A percentile compares a stretch with the other conserved stretches of the same genome.
These are phyloP conservation scores for Termitomyces bulborhizus DNA, from an alignment of 768 basidiomycete genomes.

Conservation along the genomic window DNA sequence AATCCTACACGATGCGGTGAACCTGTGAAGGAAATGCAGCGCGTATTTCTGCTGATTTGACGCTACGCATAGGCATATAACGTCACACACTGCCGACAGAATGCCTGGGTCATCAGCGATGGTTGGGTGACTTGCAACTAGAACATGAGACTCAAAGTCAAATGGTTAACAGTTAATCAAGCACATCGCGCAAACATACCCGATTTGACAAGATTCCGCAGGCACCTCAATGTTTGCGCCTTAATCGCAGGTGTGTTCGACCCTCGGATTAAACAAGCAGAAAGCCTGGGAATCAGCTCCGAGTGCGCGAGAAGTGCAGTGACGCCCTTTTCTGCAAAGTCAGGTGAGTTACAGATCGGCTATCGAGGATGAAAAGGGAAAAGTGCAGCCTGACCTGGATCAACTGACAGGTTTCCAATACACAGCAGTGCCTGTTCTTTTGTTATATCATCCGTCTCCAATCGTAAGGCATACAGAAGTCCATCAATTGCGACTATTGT, in stretches of 20 bases:
- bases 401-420: constrained; percentile 12
- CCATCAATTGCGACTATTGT: constrained; percentile 3
- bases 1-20: constrained; percentile 7
- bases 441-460: constrained; percentile 5
- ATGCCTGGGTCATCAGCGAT: constrained; percentile 7
- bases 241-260: constrained; percentile 8
- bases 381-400: constrained; percentile 2
- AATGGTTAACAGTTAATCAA: not conserved
- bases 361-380: not conserved
- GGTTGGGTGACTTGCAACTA: constrained; percentile 7
- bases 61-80: constrained; percentile 3
- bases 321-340: constrained; percentile 5
- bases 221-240: constrained; percentile 12
- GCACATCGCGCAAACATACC: not conserved
- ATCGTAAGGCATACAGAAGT: constrained; percentile 2
- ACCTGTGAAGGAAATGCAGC: constrained; percentile 12
- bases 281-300: constrained; percentile 8
- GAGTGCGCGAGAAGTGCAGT: constrained; percentile 4
- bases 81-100: constrained; percentile 5
- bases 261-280: constrained; percentile 4
- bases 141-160: not conserved
- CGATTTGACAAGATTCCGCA: constrained; percentile 14
- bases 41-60: constrained; percentile 16
- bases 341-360: not conserved
- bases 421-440: constrained; percentile 14